Evolutionary conservation across 163 green algal species (phyloP).

Genomic region (Scenedesmus sp.): DNA sequence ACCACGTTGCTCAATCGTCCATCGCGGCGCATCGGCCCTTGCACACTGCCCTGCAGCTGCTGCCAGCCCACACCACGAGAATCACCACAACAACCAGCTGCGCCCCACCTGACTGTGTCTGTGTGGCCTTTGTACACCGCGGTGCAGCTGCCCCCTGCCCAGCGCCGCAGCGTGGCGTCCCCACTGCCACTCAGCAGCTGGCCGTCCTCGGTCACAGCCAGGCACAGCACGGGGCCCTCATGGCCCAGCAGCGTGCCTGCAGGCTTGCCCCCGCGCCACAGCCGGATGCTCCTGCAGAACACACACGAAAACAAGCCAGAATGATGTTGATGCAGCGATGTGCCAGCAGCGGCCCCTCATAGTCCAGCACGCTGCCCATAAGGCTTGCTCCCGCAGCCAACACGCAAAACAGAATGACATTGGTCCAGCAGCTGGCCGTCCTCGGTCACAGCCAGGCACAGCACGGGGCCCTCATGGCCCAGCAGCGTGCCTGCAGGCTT

Average conservation of each 20-base stretch:
- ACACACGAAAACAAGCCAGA: too few species aligned
- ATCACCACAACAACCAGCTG: neutral
- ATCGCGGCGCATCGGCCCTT: neutral
- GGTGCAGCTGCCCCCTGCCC: conserved; percentile 14
- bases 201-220: conserved; percentile 73
- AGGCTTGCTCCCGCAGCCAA: too few species aligned
- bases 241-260: conserved; percentile 63
- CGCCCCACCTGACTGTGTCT: conserved; percentile 57
- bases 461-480: conserved; percentile 83
- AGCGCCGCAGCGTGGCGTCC: conserved; percentile 77
- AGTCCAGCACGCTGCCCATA: too few species aligned
- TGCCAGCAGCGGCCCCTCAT: neutral
- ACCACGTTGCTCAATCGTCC: too few species aligned
- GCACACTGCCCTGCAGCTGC: neutral
- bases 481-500: neutral
- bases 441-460: conserved; percentile 78
- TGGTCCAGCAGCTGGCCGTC: conserved; percentile 80
- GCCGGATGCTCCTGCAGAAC: conserved; percentile 36
- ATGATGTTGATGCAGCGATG: neutral
- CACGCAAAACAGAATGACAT: too few species aligned
- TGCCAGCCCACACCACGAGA: neutral
- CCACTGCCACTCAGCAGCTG: conserved; percentile 86
- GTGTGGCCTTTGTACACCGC: conserved; percentile 50
- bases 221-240: conserved; percentile 83
- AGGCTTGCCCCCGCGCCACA: conserved; percentile 41